Base-by-base conservation (phyloP, 495 filamentous ascomycete species). In the Penicilliopsis zonata region DNA sequence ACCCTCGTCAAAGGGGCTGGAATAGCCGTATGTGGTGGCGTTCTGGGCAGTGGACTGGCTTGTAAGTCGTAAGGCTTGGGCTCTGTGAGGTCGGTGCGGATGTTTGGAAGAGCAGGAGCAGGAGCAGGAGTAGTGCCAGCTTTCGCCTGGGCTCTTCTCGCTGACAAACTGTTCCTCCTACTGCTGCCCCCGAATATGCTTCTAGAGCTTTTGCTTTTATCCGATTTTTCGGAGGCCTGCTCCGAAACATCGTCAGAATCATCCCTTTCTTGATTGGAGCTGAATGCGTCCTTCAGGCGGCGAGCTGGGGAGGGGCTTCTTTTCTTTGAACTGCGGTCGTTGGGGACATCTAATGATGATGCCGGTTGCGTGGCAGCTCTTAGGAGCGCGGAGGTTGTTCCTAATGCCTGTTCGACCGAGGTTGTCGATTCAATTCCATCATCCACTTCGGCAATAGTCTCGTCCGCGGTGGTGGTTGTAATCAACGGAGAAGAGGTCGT, bases 401-500 rank as follows among this genome's bases (percentile, higher is more conserved):
- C 50, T 1, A 47, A 49, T 13, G 31, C 49, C 55, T n/a, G 40
- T 38, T 13, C 46, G 53, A 38, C 56, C 57, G 9, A 50, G 30
- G n/a, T n/a, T 2, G 45, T 45, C 0, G 59, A 59, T 28, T 53
- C 51, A 1, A 36, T 37, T 40, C 58, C 52, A 3, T 34, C 47
- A 8, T 49, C 43, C 5, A 25, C 36, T 6, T 48, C 45, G 3
- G 40, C 41, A 5, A 57, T 42, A 5, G 41, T 28, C 3, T 56
- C 42, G 21, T 56, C 62, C 37, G 54, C 61, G 38, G 57, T 68
- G 32, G 61, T 70, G 43, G 55, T 70, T 41, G 78, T 75, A 20
- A 90, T 72, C 32, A 86, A 57, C 18, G 84, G 86, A 16, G 86
- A 87, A 10, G 83, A 88, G 9, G 80, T 74, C 18, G 86, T 88